Evolutionary conservation across 257 asterid species (phyloP).

Genomic region (Asclepias syriaca): DNA sequence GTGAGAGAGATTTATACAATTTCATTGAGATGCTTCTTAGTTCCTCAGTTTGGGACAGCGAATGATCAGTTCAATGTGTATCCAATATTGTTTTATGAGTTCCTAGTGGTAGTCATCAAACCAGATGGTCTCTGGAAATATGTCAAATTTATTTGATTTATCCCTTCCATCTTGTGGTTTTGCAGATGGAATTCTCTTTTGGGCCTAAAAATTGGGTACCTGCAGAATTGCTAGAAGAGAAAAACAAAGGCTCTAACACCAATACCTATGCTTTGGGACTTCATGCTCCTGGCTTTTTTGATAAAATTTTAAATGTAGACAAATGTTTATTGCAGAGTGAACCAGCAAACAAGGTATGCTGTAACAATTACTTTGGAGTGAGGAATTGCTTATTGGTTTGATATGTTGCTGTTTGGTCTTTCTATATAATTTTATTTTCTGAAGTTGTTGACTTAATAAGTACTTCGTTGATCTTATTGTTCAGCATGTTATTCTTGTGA

Average conservation of each 20-base stretch:
- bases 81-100: background rate
- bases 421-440: background rate
- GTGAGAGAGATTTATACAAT: background rate
- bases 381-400: background rate
- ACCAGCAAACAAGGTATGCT: constrained; percentile 65
- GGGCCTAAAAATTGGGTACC: constrained; percentile 88
- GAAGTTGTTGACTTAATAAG: background rate
- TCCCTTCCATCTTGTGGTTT: constrained; percentile 14
- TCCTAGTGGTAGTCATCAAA: background rate
- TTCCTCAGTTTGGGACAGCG: background rate
- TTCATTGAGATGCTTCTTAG: background rate
- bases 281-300: constrained; percentile 94
- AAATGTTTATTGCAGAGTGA: constrained; percentile 85
- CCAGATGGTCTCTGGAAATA: background rate
- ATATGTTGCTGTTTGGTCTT: background rate
- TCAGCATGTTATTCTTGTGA: constrained; percentile 3
- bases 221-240: constrained; percentile 48
- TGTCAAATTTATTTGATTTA: constrained; percentile 4
- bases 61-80: background rate
- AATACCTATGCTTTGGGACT: constrained; percentile 68
- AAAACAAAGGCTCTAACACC: constrained; percentile 28
- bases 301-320: constrained; percentile 74
- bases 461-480: background rate
- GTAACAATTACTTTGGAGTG: background rate
- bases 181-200: constrained; percentile 95